Evolutionary conservation across 2,329 filamentous ascomycete species (phyloP).

Genomic region (Monilinia fructicola): DNA sequence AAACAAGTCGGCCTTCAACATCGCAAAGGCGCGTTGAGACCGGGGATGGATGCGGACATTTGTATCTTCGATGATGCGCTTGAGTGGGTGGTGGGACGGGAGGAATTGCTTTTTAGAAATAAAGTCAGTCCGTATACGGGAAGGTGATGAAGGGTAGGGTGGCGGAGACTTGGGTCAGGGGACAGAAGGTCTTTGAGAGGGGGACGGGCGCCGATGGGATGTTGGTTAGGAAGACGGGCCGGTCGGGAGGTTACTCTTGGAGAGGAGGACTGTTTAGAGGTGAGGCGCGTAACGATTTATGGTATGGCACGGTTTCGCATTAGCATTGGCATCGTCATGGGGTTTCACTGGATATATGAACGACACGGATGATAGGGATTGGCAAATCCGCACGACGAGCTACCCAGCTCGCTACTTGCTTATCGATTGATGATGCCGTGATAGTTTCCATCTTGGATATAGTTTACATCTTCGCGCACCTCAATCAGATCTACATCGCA

Average conservation of each 20-base stretch:
- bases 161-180: constrained; percentile 41
- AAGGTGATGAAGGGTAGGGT: constrained; percentile 60
- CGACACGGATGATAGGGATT: not conserved
- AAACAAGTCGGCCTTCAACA: constrained; percentile 81
- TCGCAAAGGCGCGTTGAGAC: constrained; percentile 76
- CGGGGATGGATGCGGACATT: constrained; percentile 85
- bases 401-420: not conserved
- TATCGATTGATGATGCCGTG: not conserved
- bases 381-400: not conserved
- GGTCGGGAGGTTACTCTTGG: constrained; percentile 51
- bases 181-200: constrained; percentile 38
- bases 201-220: constrained; percentile 42
- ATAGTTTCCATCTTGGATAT: not conserved
- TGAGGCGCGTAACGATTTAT: constrained; percentile 2
- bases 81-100: constrained; percentile 69
- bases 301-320: not conserved
- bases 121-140: constrained; percentile 47
- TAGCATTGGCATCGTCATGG: constrained; percentile 2
- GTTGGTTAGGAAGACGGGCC: constrained; percentile 49
- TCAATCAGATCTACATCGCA: no score
- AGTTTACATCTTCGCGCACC: not conserved
- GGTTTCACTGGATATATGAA: constrained; percentile 5
- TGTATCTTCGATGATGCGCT: constrained; percentile 88
- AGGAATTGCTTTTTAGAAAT: constrained; percentile 72
- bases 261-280: constrained; percentile 40